A percentile compares a stretch with the other conserved stretches of the same genome.
phyloP scores from a whole-genome alignment of 2,329 filamentous ascomycete genomes.

The Stagonosporopsis vannaccii region DNA sequence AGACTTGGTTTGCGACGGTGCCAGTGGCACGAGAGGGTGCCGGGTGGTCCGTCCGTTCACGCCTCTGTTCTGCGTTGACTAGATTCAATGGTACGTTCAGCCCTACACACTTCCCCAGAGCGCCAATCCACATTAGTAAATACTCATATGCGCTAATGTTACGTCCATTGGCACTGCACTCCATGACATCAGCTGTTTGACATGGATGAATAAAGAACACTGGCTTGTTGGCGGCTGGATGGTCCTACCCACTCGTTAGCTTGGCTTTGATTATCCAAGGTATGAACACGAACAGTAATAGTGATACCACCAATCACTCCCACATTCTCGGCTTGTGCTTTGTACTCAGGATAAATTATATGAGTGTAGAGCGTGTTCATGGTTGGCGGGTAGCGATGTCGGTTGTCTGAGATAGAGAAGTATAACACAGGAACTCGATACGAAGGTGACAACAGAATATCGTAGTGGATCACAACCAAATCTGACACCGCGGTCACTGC shows the following conservation, averaged over 20 bases:
- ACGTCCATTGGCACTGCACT: conserved; percentile 52
- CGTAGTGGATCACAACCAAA: conserved; percentile 41
- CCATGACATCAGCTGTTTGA: conserved; percentile 82
- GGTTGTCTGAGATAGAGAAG: conserved; percentile 40
- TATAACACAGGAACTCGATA: conserved; percentile 58
- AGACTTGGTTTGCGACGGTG: neutral
- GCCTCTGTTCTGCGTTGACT: conserved; percentile 8
- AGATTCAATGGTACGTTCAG: conserved; percentile 78
- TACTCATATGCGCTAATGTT: conserved; percentile 67
- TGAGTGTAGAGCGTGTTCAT: conserved; percentile 46
- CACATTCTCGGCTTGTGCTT: conserved; percentile 39
- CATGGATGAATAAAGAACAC: conserved; percentile 95
- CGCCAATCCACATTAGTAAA: conserved; percentile 86
- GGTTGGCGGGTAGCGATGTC: conserved; percentile 38
- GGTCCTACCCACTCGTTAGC: conserved; percentile 64
- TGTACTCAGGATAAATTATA: conserved; percentile 47
- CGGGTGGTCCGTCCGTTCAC: neutral
- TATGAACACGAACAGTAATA: conserved; percentile 38
- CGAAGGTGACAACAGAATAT: conserved; percentile 53
- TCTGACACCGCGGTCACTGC: neutral
- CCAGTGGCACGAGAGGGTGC: neutral
- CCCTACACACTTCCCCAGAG: conserved; percentile 81
- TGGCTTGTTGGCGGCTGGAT: conserved; percentile 79
- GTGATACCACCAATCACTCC: conserved; percentile 52
- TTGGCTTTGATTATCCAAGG: neutral